Base-by-base conservation (phyloP, 2,329 filamentous ascomycete species). In the Juglanconis sp. region DNA sequence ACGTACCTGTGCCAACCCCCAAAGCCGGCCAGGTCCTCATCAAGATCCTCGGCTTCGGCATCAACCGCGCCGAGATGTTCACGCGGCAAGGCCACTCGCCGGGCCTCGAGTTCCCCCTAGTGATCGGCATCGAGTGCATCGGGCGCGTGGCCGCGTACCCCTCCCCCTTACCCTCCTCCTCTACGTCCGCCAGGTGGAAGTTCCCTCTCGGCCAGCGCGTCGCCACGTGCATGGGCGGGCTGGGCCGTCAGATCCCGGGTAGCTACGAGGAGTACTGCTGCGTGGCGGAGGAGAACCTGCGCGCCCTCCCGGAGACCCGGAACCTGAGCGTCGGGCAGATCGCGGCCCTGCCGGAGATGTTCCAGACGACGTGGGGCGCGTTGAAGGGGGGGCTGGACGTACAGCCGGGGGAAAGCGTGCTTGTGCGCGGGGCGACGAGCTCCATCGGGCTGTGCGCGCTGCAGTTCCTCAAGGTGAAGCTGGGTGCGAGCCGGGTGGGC, bases 401-500 rank as follows among this genome's bases (percentile, higher is more conserved):
- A 24, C 57, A 71, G 51, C 66, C 70, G 10, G 74, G 72, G 0
- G 77, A 82, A 10, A 73, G 69, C 13, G 59, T 82, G 55, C 68
- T 82, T n/a, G 71, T 82, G n/a, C 70, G 79, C 5, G 79, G 80
- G 2, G 79, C 77, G 0, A 81, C 80, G 4, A 79, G 77, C 13
- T 76, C 73, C 56, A 74, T 81, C 11, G 79, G 79, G 4, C 68
- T 81, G 15, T 77, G 78, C 13, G 79, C 79, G 4, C 72, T 78
- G 6, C 73, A 73, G 6, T 73, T 82, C 58, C 78, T 78, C 30
- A 76, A 74, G 60, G 44, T 36, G 44, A 70, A 68, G 13, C 67
- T 73, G 47, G 78, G 78, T 5, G 72, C 68, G 7, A 53, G 62
- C 36, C 68, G 66, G 60, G 75, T 81, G 7, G 69, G 71, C 1